phyloP scores from a whole-genome alignment of 106 monocot species.

The Dendrobium catenatum region DNA sequence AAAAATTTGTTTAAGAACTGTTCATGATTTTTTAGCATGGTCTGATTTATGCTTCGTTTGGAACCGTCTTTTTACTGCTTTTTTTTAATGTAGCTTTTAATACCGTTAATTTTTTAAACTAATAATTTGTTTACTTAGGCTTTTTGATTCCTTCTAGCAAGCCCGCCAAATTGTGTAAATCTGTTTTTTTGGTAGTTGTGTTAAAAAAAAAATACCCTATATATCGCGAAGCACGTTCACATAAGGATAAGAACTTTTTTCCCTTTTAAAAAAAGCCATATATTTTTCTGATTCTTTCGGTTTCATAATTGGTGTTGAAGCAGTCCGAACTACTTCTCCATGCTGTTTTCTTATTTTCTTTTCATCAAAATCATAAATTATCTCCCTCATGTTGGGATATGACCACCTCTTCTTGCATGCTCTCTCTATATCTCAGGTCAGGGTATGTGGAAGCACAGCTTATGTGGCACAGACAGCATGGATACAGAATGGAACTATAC shows the following conservation, averaged over 20 bases:
- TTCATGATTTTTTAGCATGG: too few relatives aligned
- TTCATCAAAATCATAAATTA: neutral
- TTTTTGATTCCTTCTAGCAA: neutral
- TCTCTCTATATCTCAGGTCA: slow-evolving; percentile 41
- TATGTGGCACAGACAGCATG: slow-evolving; percentile 92
- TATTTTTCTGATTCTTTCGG: neutral
- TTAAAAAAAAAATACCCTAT: neutral
- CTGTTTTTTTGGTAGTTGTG: neutral
- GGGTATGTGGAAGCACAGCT: slow-evolving; percentile 76
- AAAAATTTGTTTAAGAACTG: too few relatives aligned
- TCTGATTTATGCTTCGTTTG: too few relatives aligned
- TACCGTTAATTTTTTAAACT: too few relatives aligned
- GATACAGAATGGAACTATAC: slow-evolving; percentile 92
- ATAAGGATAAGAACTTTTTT: too few relatives aligned
- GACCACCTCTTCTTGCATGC: neutral
- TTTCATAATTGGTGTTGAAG: neutral
- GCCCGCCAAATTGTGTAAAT: neutral
- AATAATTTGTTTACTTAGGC: neutral
- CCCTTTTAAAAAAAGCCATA: too few relatives aligned
- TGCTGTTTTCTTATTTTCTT: neutral
- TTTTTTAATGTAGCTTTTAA: too few relatives aligned
- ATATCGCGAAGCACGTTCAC: neutral
- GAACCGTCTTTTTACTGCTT: too few relatives aligned
- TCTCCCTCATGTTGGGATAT: neutral
- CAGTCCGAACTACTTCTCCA: neutral